Evolutionary conservation across 352 stramenopile species (phyloP), one percentile per base, ranked within the genome.

Genomic region (Pythium rishiriense): DNA sequence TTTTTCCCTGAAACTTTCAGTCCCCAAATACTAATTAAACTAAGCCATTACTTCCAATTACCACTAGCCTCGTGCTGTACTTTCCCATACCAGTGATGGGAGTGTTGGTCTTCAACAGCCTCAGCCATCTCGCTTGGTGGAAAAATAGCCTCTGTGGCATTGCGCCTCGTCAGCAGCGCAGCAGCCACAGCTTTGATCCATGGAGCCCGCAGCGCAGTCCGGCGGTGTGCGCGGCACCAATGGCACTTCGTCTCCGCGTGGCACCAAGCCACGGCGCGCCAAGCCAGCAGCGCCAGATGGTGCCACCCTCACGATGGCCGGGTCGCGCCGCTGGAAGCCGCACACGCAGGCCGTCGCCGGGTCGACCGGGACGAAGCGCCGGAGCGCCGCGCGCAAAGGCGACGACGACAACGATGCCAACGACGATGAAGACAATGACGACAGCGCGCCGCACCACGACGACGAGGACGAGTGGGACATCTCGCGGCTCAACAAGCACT

Each of bases 401-500:
- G 15, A 25, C 48, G 25, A 54, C 2, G 28, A 9, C 1, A 7
- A 24, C 28, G 25, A 41, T 17, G 22, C 5, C n/a, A n/a, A 28
- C 15, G n/a, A 28, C 8, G 25, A 6, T 17, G 25, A n/a, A 22
- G 45, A 29, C 21, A 24, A 58, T 22, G 50, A 22, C 11, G 12
- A 58, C 50, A 33, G 33, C 22, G 52, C 12, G n/a, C 25, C 19
- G 7, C 47, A 8, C 42, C 8, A 42, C 53, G 31, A 31, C 19
- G 29, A 15, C 1, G 37, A 70, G 15, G 50, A 58, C 15, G 51
- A 60, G 15, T 93, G 84, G 84, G 79, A 91, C 33, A 90, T 93
- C 64, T 85, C 75, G 28, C 74, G 81, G 11, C 63, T 93, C 58
- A 91, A 87, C 70, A 81, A 83, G 41, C 78, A 78, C 62, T 93